A percentile compares a stretch with the other conserved stretches of the same genome.
Conservation (phyloP, 1,284 basidiomycete genomes). For the Austroboletus novae-zelandiae region DNA sequence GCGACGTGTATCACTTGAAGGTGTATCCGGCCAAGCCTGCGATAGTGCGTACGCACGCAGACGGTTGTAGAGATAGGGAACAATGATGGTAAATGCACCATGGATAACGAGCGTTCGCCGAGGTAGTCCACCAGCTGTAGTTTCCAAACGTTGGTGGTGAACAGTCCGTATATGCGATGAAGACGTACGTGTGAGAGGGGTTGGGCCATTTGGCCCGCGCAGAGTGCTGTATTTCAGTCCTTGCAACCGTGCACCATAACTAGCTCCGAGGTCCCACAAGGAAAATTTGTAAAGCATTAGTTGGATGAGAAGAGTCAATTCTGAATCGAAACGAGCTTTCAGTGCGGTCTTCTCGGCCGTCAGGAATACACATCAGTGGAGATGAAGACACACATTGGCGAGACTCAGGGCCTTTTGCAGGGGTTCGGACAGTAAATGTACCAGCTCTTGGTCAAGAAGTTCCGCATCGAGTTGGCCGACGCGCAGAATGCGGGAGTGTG, state of each 20-base stretch:
- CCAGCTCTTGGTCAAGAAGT: constrained; percentile 88
- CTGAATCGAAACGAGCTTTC: constrained; percentile 73
- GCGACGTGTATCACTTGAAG: constrained; percentile 71
- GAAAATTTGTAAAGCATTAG: constrained; percentile 83
- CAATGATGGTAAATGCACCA: constrained; percentile 69
- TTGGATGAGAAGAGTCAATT: constrained; percentile 76
- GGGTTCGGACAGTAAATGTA: constrained; percentile 82
- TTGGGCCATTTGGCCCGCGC: constrained; percentile 34
- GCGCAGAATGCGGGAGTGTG: constrained; percentile 58
- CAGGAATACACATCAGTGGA: constrained; percentile 4
- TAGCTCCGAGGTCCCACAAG: constrained; percentile 77
- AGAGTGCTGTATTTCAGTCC: constrained; percentile 64
- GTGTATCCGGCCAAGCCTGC: constrained; percentile 87
- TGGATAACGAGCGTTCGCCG: constrained; percentile 64
- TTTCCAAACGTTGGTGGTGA: constrained; percentile 20
- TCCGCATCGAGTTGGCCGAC: constrained; percentile 94
- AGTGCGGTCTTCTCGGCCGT: constrained; percentile 50
- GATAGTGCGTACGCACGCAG: constrained; percentile 77
- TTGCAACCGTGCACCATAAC: constrained; percentile 91
- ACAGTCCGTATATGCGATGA: neutral
- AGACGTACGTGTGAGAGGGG: constrained; percentile 21
- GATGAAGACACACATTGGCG: constrained; percentile 55
- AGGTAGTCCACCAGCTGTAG: constrained; percentile 59
- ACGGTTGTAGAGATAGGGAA: constrained; percentile 79
- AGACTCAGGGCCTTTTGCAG: constrained; percentile 71